Conservation (phyloP, 805 yeast species). For the Wickerhamomyces strasburgensis region DNA sequence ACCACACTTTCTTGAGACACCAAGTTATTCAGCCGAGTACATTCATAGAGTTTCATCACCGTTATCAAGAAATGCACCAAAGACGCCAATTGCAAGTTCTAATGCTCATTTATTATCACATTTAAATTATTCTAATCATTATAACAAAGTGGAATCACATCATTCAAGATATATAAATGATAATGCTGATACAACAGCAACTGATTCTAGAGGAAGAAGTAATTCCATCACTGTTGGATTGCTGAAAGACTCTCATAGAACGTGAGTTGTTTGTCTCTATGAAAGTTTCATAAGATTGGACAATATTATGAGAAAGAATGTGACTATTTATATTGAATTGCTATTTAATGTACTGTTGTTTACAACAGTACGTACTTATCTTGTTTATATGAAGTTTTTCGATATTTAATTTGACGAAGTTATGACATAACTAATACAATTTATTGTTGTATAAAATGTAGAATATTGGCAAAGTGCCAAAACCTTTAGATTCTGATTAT, state of each 20-base stretch:
- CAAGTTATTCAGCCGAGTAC: not conserved
- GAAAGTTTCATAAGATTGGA: too few relatives aligned
- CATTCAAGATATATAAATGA: not conserved
- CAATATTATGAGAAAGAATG: too few relatives aligned
- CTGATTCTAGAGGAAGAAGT: slow-evolving; percentile 14
- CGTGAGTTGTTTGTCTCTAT: too few relatives aligned
- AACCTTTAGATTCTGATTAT: too few relatives aligned
- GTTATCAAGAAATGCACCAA: slow-evolving; percentile 30
- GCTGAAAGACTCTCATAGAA: slow-evolving; percentile 1
- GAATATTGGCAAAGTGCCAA: too few relatives aligned
- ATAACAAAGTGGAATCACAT: slow-evolving; percentile 36
- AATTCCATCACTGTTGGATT: slow-evolving; percentile 25
- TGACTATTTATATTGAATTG: too few relatives aligned
- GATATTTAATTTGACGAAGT: too few relatives aligned
- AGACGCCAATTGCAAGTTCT: slow-evolving; percentile 26
- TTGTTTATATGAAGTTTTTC: too few relatives aligned
- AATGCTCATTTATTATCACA: slow-evolving; percentile 24
- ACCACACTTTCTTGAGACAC: not conserved
- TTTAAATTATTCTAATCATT: slow-evolving; percentile 35
- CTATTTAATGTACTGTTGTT: too few relatives aligned
- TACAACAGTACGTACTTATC: too few relatives aligned
- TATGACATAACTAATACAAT: too few relatives aligned
- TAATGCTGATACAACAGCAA: slow-evolving; percentile 1
- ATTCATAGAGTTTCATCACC: slow-evolving; percentile 30
- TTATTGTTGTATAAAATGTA: too few relatives aligned